Conservation (phyloP, 2,329 filamentous ascomycete species). For the Colletotrichum karsti region DNA sequence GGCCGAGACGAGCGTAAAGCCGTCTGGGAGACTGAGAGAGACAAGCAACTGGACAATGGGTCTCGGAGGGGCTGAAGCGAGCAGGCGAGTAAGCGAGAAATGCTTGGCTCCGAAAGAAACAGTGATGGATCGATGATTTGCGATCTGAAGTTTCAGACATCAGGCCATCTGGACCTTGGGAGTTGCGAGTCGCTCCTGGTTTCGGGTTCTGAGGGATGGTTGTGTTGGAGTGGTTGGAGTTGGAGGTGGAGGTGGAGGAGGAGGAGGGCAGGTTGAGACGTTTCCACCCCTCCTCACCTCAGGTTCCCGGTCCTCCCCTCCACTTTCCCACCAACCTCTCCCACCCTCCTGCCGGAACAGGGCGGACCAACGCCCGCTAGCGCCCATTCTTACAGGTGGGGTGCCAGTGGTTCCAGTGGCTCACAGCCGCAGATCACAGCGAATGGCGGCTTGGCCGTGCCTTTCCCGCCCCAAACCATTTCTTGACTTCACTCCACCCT, state of each 20-base stretch:
- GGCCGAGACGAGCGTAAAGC: constrained; percentile 7
- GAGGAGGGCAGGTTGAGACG: constrained; percentile 19
- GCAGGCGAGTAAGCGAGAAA: neutral
- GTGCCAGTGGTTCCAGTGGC: neutral
- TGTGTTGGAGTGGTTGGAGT: neutral
- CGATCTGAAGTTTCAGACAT: constrained; percentile 31
- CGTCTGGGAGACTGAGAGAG: neutral
- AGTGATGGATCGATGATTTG: constrained; percentile 20
- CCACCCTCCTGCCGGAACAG: constrained; percentile 8
- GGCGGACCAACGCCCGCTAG: constrained; percentile 18
- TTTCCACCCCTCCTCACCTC: constrained; percentile 15
- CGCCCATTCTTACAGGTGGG: constrained; percentile 10
- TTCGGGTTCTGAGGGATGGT: constrained; percentile 10
- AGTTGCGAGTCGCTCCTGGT: constrained; percentile 25
- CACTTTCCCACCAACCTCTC: neutral
- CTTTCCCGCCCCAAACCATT: constrained; percentile 25
- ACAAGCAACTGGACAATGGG: constrained; percentile 15
- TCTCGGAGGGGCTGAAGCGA: neutral
- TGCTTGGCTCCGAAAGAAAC: neutral
- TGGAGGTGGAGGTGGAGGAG: neutral
- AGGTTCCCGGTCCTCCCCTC: neutral
- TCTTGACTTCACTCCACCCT: constrained; percentile 29
- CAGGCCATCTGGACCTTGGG: constrained; percentile 28
- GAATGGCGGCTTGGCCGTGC: constrained; percentile 16
- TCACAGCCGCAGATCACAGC: constrained; percentile 20